Evolutionary conservation across 352 stramenopile genomes (phyloP).

Genomic region (Globisporangium parvum): DNA sequence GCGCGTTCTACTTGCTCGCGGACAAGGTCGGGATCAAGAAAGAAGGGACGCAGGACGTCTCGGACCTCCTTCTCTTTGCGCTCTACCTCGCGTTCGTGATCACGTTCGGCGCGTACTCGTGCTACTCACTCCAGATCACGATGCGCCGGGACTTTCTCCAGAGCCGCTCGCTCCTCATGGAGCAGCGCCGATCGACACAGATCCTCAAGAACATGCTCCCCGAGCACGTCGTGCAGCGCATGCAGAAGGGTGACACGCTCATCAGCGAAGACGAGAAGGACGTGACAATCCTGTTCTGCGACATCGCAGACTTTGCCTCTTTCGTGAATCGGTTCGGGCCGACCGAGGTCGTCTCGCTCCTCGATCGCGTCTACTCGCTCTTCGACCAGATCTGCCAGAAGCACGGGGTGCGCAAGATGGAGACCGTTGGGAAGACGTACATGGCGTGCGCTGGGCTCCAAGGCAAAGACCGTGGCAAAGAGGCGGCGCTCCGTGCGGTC

Average conservation of each 20-base stretch:
- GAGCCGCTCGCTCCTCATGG: constrained; percentile 64
- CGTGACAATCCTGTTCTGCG: constrained; percentile 84
- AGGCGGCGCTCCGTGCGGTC: constrained; percentile 67
- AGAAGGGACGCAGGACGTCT: constrained; percentile 20
- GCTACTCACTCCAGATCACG: constrained; percentile 79
- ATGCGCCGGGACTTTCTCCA: constrained; percentile 83
- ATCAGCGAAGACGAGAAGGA: constrained; percentile 87
- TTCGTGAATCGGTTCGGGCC: constrained; percentile 76
- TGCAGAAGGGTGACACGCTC: constrained; percentile 76
- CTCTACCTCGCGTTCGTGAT: constrained; percentile 78
- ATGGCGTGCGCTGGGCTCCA: constrained; percentile 85
- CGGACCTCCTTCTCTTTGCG: constrained; percentile 57
- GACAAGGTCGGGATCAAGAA: constrained; percentile 40
- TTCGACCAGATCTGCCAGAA: constrained; percentile 91
- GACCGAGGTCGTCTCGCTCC: constrained; percentile 72
- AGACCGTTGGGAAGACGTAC: constrained; percentile 91
- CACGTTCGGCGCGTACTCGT: constrained; percentile 61
- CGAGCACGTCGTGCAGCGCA: constrained; percentile 76
- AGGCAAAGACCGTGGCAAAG: constrained; percentile 68
- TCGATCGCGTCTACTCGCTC: constrained; percentile 89
- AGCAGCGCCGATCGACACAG: constrained; percentile 72
- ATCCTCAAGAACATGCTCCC: constrained; percentile 86
- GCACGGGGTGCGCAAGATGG: constrained; percentile 90
- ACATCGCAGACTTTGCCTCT: constrained; percentile 77
- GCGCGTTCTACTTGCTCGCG: constrained; percentile 70